Base-by-base conservation (phyloP, 1,284 basidiomycete genomes). In the Apiotrichum sp. region DNA sequence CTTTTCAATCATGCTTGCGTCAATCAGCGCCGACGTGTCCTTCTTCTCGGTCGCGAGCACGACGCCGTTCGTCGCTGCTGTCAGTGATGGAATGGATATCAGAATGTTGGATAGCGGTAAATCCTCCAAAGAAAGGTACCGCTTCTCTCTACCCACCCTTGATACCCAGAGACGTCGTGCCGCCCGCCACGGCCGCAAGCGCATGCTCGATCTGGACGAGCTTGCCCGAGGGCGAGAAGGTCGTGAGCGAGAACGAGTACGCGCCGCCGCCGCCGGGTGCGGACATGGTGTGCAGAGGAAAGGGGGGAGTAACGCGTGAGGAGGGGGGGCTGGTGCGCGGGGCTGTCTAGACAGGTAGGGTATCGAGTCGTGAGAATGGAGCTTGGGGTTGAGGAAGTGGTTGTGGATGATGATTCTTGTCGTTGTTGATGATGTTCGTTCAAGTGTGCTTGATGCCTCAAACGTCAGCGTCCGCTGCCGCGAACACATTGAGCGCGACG, bases 1-100 rank as follows among this genome's bases (percentile, higher is more conserved):
- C 78, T 97, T 97, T 75, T 98, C 96, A 62, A 98, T 83, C 80
- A 95, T 90, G 14, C 89, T 89, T 77, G 97, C 92, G 80, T 99
- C 96, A 63, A 98, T 91, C 61, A 99, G 84, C 65, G 97, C 87
- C 16, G 96, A 98, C 14, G 93, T 92, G 8, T 93, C 85, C 78
- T 98, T 98, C 85, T 98, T 98, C 80, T 98, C 96, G 3, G 96
- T 98, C 33, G 96, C 96, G 65, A 99, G 93, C 61, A 99, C 96
- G 67, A 99, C 93, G 53, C 96, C 96, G 77, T 98, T 98, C 43
- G 93, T 89, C 38, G 96, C 93, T 97, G 75, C 6, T 13, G 47
- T 59, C 33, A 58, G 36, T 49, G 13, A n/a, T n/a, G 3, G 31
- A 31, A 16, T 38, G 13, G 13, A 13, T 8, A 38, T 13, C 7